Base-by-base conservation (phyloP, 441 rosid species). In the Mallotus repandus region DNA sequence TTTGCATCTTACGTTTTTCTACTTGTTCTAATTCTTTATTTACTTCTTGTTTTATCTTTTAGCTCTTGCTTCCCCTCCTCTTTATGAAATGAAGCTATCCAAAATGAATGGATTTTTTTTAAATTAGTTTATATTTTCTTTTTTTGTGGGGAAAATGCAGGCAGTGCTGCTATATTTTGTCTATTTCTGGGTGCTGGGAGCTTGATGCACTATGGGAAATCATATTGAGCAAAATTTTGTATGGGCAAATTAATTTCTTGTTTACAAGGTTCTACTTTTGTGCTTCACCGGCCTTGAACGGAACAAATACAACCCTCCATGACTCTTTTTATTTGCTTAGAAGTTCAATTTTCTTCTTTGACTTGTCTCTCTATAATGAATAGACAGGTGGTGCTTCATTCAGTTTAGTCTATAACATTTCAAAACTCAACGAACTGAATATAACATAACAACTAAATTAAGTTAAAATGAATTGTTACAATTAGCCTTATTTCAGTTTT, bases 171-270 rank as follows among this genome's bases (percentile, higher is more conserved):
- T 7, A 81, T 95, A 71, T 95, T 95, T 58, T 98, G 99, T 74
- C 97, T 95, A 59, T 95, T 95, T 85, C 84, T 95, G 77, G 99
- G 98, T 66, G 99, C 98, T 0, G 99, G 99, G 35, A 91, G 97
- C 82, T 87, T 93, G 87, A 93, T 95, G 85, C 99, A 91, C 70
- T 95, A 98, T 77, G 98, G 98, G 70, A 93, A 90, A 77, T 87
- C 86, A 8, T 85, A 76, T 29, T 73, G 68, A 76, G 48, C 52
- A 5, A 7, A 12, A 63, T 46, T 53, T 58, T 10, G 76, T 25
- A 58, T 63, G 12, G 15, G 45, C 25, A 54, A 68, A 12, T 68
- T 4, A n/a, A 25, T 60, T 60, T 55, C 29, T 58, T 56, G 48
- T 41, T 46, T 68, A 46, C 22, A 81, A 52, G 18, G 62, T 21